Percentiles rank a stretch among this genome's conserved stretches.
phyloP scores from a whole-genome alignment of 208 protist genomes.

The Tritrichomonas foetus region DNA sequence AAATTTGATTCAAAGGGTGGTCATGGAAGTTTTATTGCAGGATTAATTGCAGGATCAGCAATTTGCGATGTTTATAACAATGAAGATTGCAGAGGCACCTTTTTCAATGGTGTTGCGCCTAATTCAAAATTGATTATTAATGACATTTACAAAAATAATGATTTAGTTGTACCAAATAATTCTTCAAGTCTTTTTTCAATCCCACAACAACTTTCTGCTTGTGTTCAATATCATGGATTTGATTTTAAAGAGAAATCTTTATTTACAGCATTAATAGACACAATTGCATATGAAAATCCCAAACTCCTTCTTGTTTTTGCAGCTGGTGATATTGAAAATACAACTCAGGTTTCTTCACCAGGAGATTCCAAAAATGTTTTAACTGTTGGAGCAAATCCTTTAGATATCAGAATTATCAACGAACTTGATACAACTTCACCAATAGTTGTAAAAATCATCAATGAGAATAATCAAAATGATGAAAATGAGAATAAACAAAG shows the following conservation, averaged over 20 bases:
- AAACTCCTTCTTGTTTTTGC: neutral
- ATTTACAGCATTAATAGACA: too few species aligned
- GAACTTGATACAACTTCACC: neutral
- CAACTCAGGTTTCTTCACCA: neutral
- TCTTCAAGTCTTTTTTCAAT: neutral
- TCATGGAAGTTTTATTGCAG: constrained; percentile 22
- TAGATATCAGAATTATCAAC: neutral
- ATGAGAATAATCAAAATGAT: too few species aligned
- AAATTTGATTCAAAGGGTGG: neutral
- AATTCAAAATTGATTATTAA: neutral
- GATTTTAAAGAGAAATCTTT: too few species aligned
- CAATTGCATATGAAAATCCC: neutral
- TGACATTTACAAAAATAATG: neutral
- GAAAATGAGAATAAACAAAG: too few species aligned
- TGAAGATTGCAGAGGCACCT: neutral
- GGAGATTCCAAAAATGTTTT: constrained; percentile 9
- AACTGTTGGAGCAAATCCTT: neutral
- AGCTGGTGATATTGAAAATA: neutral
- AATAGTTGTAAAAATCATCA: neutral
- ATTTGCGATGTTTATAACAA: neutral
- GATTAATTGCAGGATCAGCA: neutral
- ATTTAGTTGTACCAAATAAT: neutral
- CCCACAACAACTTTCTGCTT: neutral
- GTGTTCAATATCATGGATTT: too few species aligned
- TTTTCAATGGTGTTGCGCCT: neutral